Base-by-base conservation (phyloP, 768 basidiomycete species). In the Lyophyllum atratum region DNA sequence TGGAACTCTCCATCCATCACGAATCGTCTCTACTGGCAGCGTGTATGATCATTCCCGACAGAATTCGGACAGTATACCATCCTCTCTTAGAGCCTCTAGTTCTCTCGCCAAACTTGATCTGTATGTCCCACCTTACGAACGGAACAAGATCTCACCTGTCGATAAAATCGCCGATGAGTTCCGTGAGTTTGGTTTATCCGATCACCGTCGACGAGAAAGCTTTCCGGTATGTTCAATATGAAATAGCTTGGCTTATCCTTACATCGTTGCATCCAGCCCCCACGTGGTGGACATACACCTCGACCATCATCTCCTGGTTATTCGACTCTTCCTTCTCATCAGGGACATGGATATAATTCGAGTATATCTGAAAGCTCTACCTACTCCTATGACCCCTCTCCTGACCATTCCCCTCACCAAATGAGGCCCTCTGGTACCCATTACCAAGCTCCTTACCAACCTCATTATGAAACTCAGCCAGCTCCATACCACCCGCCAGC, bases 111-210 rank as follows among this genome's bases (percentile, higher is more conserved):
- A 80, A 34, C 71, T 86, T 4, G 86, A 90, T 61, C 73, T 92
- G 19, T 94, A 94, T 66, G 82, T 82, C 34, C 84, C 90, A 0
- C 84, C 85, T 1, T 93, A 93, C 64, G 89, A 92, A 58, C 80
- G 77, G 34, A 76, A 71, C 60, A 70, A 71, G 28, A 56, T 66
- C 22, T 66, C 78, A 15, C 73, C 80, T 1, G 67, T 86, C 24
- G 87, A 87, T 59, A 74, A 76, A 39, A 54, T 90, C n/a, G 70
- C 83, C 21, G 81, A 80, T 55, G 86, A 88, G 48, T 86, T 92
- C 58, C 80, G 80, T 15, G 88, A 90, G 61, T 76, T 93, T 58
- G 80, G 80, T 9, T 67, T 92, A 19, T 75, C 78, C 48, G 76
- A 77, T 58, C 68, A 70, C 29, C 75, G 75, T 63, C 76, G 83